phyloP scores from a whole-genome alignment of 78 protist genomes.

The Chrysochromulina tobinii region DNA sequence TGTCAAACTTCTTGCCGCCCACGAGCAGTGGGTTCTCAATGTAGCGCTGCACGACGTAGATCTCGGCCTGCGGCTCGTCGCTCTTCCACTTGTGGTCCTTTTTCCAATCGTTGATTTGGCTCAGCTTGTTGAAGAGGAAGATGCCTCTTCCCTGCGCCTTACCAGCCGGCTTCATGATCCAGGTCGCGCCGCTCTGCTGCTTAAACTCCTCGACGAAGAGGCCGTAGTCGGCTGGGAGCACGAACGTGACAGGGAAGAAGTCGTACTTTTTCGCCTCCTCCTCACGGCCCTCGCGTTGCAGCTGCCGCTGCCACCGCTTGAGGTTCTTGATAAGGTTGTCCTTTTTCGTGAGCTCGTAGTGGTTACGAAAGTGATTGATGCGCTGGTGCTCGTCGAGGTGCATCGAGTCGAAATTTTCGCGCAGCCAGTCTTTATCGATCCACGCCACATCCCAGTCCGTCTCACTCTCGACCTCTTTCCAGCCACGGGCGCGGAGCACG shows the following conservation, averaged over 20 bases:
- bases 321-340: conserved; percentile 66
- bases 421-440: conserved; percentile 56
- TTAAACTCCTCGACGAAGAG: conserved; percentile 74
- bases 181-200: conserved; percentile 21
- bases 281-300: conserved; percentile 47
- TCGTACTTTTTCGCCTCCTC: conserved; percentile 62
- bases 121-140: conserved; percentile 80
- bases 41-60: conserved; percentile 56
- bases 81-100: conserved; percentile 4
- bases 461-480: conserved; percentile 56
- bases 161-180: conserved; percentile 83
- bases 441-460: conserved; percentile 56
- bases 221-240: conserved; percentile 78
- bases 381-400: conserved; percentile 23
- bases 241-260: conserved; percentile 68
- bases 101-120: conserved; percentile 75
- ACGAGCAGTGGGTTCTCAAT: conserved; percentile 69
- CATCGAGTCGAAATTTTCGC: conserved; percentile 35
- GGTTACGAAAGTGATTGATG: conserved; percentile 78
- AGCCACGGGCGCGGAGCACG: conserved; percentile 2
- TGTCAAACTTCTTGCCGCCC: conserved; percentile 73
- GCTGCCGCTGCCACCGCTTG: conserved; percentile 44
- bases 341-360: conserved; percentile 81
- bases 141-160: conserved; percentile 71
- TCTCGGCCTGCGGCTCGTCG: conserved; percentile 24